Base-by-base conservation (phyloP, 495 filamentous ascomycete genomes). In the Aspergillus heteromorphus region DNA sequence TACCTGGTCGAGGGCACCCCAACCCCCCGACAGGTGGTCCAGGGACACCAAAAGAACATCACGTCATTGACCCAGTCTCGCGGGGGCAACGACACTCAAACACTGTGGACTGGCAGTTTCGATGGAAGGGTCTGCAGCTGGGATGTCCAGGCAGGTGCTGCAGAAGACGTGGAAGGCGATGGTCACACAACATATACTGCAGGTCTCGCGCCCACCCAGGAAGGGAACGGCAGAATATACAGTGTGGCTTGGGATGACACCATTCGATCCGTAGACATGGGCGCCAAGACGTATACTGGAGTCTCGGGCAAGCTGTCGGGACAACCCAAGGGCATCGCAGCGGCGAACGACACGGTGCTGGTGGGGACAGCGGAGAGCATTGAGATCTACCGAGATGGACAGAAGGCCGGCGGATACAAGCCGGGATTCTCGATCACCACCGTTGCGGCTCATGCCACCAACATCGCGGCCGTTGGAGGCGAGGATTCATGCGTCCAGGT, bases 211-310 rank as follows among this genome's bases (percentile, higher is more conserved):
- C 71, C 85, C 0, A 77, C 79, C 14, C 51, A 71, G 2, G 71
- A 75, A 49, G 77, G 80, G 9, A 60, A 67, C 5, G 78, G 83
- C 25, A 75, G 83, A 54, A 81, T 90, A 25, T 91, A 89, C 72
- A 93, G 88, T 70, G 87, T 92, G 14, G 91, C 83, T 61, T 97
- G 93, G 93, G 93, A 98, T 68, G 93, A 98, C 68, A 92, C 89
- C 5, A 81, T 96, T 34, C 87, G 92, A 53, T 85, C 82, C 36
- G 79, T 95, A 55, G 87, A 93, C 58, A 58, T 73, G 43, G 70
- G 74, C 0, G 78, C 79, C 38, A 76, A 77, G 54, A 82, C 77
- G 6, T 89, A 86, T 65, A 79, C 75, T 27, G 81, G 79, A 54
- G 72, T 59, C 20, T 63, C 73, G 3, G 69, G 65, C 41, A 82